phyloP scores from a whole-genome alignment of 805 yeast genomes.

The Metschnikowia rubicola region DNA sequence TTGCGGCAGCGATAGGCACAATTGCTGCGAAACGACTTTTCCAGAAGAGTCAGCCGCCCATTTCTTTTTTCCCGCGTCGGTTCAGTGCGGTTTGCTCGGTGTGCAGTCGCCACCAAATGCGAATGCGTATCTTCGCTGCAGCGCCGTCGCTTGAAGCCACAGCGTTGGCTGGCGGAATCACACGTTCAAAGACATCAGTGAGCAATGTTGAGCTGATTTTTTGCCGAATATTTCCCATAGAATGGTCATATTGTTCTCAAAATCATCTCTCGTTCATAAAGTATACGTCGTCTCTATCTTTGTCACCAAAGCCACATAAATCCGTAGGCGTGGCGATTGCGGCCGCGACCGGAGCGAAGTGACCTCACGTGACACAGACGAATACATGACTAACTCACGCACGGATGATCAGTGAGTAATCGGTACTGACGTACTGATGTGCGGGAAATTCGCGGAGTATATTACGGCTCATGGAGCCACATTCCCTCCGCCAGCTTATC shows the following conservation, averaged over 20 bases:
- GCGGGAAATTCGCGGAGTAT: constrained; percentile 3
- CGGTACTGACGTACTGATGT: not conserved
- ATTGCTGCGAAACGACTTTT: not conserved
- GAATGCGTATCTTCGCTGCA: too few relatives aligned
- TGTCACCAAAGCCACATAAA: too few relatives aligned
- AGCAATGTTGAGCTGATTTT: too few relatives aligned
- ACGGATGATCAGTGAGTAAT: constrained; percentile 7
- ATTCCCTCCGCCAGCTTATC: not conserved
- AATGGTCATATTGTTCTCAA: too few relatives aligned
- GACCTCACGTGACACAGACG: constrained; percentile 4
- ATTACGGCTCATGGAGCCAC: constrained; percentile 8
- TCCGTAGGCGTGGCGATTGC: not conserved
- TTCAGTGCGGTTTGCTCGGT: not conserved
- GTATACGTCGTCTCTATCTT: too few relatives aligned
- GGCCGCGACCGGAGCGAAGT: not conserved
- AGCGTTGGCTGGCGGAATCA: too few relatives aligned
- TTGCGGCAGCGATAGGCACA: too few relatives aligned
- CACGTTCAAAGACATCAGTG: too few relatives aligned
- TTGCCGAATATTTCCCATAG: too few relatives aligned
- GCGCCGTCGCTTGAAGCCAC: too few relatives aligned
- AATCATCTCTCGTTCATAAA: too few relatives aligned
- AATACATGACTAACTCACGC: constrained; percentile 7
- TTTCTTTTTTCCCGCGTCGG: not conserved
- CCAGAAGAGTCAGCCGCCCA: not conserved
- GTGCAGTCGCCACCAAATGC: too few relatives aligned